Conservation (phyloP, 768 basidiomycete genomes). For the Lactifluus volemus region DNA sequence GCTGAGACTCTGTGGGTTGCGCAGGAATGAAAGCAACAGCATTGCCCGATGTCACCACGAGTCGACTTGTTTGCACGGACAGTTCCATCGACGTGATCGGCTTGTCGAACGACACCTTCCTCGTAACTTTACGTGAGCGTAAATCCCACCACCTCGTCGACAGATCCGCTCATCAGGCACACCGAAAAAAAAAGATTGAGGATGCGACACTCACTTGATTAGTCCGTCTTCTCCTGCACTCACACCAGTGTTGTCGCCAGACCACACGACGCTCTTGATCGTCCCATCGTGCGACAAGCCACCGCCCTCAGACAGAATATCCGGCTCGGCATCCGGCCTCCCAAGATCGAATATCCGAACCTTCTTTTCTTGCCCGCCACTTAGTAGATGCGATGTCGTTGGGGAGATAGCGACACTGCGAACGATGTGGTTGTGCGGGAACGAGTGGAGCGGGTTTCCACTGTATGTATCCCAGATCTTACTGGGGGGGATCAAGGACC, state of each 20-base stretch:
- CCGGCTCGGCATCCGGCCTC: constrained; percentile 80
- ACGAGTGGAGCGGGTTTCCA: constrained; percentile 85
- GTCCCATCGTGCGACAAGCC: constrained; percentile 75
- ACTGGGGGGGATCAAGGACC: constrained; percentile 33
- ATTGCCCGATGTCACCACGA: constrained; percentile 87
- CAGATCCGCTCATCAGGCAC: not conserved
- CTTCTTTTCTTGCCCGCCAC: constrained; percentile 96
- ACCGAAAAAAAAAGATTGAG: not conserved
- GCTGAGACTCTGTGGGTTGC: constrained; percentile 40
- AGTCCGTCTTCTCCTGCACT: constrained; percentile 88
- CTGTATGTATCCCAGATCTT: constrained; percentile 96
- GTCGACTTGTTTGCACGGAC: constrained; percentile 67
- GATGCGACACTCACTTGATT: constrained; percentile 55
- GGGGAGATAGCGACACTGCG: constrained; percentile 88
- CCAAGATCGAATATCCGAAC: constrained; percentile 89
- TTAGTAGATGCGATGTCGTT: constrained; percentile 57
- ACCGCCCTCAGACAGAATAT: constrained; percentile 57
- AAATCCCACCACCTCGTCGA: constrained; percentile 90
- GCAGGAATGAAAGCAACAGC: constrained; percentile 88
- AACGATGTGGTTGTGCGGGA: constrained; percentile 97
- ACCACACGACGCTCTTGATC: constrained; percentile 90
- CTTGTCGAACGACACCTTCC: constrained; percentile 60
- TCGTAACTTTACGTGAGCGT: constrained; percentile 63
- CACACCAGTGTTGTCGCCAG: constrained; percentile 79
- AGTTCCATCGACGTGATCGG: constrained; percentile 94